Evolutionary conservation across 805 yeast species (phyloP).

Genomic region (Metschnikowia reukaufii): DNA sequence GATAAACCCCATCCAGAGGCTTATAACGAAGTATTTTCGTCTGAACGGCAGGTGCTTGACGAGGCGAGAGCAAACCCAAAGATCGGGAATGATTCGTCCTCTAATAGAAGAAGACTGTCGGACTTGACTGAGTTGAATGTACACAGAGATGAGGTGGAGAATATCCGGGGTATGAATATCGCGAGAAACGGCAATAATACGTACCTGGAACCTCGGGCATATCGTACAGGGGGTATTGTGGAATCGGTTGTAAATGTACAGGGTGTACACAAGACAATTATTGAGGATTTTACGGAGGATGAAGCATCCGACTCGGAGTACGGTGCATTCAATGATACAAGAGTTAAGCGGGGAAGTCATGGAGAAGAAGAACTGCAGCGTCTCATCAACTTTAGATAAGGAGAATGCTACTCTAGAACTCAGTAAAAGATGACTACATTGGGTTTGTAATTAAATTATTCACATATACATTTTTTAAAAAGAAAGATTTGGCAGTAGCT

Average conservation of each 20-base stretch:
- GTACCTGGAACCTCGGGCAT: conserved; percentile 35
- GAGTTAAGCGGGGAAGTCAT: conserved; percentile 10
- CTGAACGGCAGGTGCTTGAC: conserved; percentile 46
- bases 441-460: background rate
- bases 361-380: conserved; percentile 21
- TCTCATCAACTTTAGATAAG: conserved; percentile 15
- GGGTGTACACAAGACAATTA: conserved; percentile 84
- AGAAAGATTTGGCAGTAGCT: background rate
- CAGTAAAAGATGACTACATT: background rate
- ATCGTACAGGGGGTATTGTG: conserved; percentile 63
- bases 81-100: background rate
- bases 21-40: conserved; percentile 40
- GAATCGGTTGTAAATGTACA: conserved; percentile 81
- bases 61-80: conserved; percentile 22
- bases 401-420: background rate
- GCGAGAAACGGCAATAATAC: conserved; percentile 7
- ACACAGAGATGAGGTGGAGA: conserved; percentile 1
- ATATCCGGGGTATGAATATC: conserved; percentile 8
- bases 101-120: conserved; percentile 15
- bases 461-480: background rate
- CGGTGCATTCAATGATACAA: conserved; percentile 12
- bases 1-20: conserved; percentile 12
- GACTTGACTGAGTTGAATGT: conserved; percentile 12
- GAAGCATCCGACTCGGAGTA: conserved; percentile 31
- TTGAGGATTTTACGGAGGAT: conserved; percentile 59